A percentile compares a stretch with the other conserved stretches of the same genome.
phyloP scores from a whole-genome alignment of 805 yeast species.

The Debaryomyces castellii region DNA sequence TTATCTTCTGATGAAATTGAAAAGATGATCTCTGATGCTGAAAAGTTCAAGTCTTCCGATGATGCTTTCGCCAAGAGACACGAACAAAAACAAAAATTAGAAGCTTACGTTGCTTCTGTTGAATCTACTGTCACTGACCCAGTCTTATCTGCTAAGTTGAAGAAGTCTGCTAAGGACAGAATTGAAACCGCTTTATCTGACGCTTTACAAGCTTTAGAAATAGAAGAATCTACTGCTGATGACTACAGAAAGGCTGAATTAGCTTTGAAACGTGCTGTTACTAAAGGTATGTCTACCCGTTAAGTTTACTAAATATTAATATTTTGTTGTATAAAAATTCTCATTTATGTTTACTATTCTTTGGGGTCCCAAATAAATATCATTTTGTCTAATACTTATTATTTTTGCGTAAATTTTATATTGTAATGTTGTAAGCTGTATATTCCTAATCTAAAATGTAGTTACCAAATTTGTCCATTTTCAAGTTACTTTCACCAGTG shows the following conservation, averaged over 20 bases:
- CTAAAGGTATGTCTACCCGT: conserved; percentile 99
- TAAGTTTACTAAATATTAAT: conserved; percentile 39
- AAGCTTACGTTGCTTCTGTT: conserved; percentile 94
- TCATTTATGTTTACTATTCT: conserved; percentile 12
- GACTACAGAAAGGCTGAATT: conserved; percentile 99
- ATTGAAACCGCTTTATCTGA: conserved; percentile 97
- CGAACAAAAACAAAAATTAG: conserved; percentile 98
- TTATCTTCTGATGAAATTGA: conserved; percentile 49
- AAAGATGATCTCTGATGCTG: conserved; percentile 49
- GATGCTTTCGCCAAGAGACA: conserved; percentile 99
- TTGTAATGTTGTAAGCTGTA: not conserved
- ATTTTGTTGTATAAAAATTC: conserved; percentile 11
- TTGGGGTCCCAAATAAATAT: conserved; percentile 13
- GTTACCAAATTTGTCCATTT: conserved; percentile 82
- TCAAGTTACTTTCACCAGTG: conserved; percentile 60
- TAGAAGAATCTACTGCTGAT: conserved; percentile 95
- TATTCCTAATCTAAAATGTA: conserved; percentile 57
- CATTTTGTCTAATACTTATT: conserved; percentile 3
- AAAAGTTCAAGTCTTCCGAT: conserved; percentile 88
- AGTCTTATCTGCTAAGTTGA: conserved; percentile 93
- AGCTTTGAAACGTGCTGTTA: conserved; percentile 97
- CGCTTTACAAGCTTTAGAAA: conserved; percentile 95
- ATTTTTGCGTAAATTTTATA: not conserved
- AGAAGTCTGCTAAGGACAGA: conserved; percentile 96
- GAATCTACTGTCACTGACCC: conserved; percentile 98